Evolutionary conservation across 2,329 filamentous ascomycete genomes (phyloP), one percentile per base, ranked within the genome.

Genomic region (Leptographium lundbergii): DNA sequence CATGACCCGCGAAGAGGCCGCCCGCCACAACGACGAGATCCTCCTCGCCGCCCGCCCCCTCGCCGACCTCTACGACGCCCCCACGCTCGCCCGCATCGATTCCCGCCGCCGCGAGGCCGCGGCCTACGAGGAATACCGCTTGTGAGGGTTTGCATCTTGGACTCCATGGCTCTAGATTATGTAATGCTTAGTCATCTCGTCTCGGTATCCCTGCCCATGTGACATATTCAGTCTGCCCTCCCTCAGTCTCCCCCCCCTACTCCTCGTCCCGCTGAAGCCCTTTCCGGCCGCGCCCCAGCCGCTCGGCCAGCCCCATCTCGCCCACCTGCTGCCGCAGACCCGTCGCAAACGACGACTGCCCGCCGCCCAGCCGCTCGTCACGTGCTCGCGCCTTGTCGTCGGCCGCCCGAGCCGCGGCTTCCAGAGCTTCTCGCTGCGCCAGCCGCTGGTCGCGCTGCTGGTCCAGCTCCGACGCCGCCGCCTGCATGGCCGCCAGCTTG

Each of bases 1-100:
- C 66, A 89, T 96, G 89, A 96, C 91, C 1, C 95, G 91, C 70
- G 91, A 96, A 62, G 91, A 96, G 72, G 89, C 88, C 3, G 74
- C 78, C 19, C 78, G 81, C 60, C 94, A 99, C 71, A 89, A 95
- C 69, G 88, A 85, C 69, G 77, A 89, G 67, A 79, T 97, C 1
- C 75, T 97, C 52, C 85, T 82, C 66, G 88, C 82, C 0, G 80
- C 78, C 1, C 88, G 85, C 72, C 72, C 69, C 10, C 75, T 82
- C 0, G 86, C 88, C 63, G 86, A 92, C 1, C 63, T 96, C 29
- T 99, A 96, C 68, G 84, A 86, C 66, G 68, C 72, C 19, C 81
- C 82, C 34, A 84, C 86, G 0, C 74, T 95, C 56, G 77, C 81
- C 59, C 76, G 78, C 60, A 87, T 96, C 2, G 81, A 87, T 67